Evolutionary conservation across 176 grass and related monocot genomes (phyloP), one percentile per base, ranked within the genome.

Genomic region (Aegilops sharonensis): DNA sequence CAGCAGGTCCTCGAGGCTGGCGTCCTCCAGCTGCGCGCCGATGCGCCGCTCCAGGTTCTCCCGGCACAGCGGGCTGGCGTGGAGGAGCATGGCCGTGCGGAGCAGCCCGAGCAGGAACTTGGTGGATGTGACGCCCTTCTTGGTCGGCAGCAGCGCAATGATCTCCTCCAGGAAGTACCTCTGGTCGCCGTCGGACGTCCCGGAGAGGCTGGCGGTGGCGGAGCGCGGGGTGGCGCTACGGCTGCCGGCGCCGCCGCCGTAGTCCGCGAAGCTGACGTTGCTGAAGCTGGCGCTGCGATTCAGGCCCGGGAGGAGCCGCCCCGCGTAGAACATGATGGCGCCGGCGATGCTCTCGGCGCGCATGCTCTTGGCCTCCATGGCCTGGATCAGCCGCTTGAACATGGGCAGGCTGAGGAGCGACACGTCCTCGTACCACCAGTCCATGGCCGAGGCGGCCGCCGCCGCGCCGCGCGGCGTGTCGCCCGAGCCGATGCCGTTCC

Each of bases 151-250:
- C 82, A 97, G 90, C 42, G 85, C 85, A 65, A 97, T 92, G 68
- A 93, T 97, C 91, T 97, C 95, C 88, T 97, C 95, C 75, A 97
- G 87, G 75, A 97, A 95, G 84, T 91, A 81, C 83, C 89, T 93
- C 87, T 94, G 89, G 84, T 97, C 95, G 39, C 83, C 81, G 64
- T 91, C 89, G 7, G 89, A 97, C 37, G 88, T 59, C 56, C 18
- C 56, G 56, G 56, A 59, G 56, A 52, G 40, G 87, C 82, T 3
- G 91, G 84, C 84, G 67, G 34, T 85, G 23, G 87, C 82, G 34
- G 84, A 64, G 6, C 84, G 83, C 15, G 92, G 92, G 24, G 89
- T 89, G 5, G 87, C 14, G 87, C 63, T 78, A n/a, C 89, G 83
- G 88, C 86, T 83, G 23, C 81, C 82, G 69, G 45, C 78, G n/a